Conservation (phyloP, 1,284 basidiomycete species). For the Xerocomus amazonicus region DNA sequence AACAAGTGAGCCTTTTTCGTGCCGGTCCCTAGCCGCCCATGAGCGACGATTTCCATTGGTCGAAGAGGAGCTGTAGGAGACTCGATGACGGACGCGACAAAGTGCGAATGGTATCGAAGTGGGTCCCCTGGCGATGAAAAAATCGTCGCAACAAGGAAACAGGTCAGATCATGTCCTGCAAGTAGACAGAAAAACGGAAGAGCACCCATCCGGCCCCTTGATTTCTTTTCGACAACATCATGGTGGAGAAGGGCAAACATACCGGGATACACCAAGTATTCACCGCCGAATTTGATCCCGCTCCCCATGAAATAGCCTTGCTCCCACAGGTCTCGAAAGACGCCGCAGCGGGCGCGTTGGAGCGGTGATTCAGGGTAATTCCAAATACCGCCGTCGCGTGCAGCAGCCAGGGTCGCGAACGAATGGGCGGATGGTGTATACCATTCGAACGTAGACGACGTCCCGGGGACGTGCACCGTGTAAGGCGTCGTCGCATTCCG, state of each 20-base stretch:
- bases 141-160: too few species aligned
- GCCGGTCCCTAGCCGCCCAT: constrained; percentile 92
- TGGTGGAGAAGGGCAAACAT: constrained; percentile 24
- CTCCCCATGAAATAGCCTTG: constrained; percentile 83
- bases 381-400: constrained; percentile 72
- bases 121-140: constrained; percentile 71
- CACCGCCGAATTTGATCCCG: constrained; percentile 92
- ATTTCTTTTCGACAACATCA: too few species aligned
- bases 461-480: constrained; percentile 58
- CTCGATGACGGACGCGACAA: constrained; percentile 79
- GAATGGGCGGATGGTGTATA: constrained; percentile 43
- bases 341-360: constrained; percentile 72
- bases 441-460: constrained; percentile 61
- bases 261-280: constrained; percentile 97
- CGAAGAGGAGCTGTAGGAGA: constrained; percentile 58
- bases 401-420: constrained; percentile 57
- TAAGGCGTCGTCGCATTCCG: constrained; percentile 36
- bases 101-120: constrained; percentile 95
- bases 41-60: constrained; percentile 92
- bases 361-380: constrained; percentile 61
- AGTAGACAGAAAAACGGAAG: too few species aligned
- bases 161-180: background rate
- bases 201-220: too few species aligned
- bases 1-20: constrained; percentile 96
- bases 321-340: constrained; percentile 79